These are phyloP conservation scores for Malus orientalis DNA, from an alignment of 306 rosid genomes.

Conservation along the genomic window DNA sequence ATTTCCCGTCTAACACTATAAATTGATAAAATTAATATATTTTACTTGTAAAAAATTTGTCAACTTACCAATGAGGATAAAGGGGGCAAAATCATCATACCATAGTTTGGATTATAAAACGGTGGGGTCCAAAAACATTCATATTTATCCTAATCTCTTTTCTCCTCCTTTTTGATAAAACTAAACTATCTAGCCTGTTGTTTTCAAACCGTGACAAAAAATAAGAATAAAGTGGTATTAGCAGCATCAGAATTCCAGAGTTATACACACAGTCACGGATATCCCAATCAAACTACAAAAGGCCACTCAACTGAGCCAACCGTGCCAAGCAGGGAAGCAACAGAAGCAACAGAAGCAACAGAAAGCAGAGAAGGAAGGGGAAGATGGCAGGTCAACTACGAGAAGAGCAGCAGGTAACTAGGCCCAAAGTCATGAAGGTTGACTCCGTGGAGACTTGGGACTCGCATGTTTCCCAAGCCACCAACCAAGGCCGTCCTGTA, in stretches of 20 bases:
- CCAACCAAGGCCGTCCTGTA: conserved; percentile 52
- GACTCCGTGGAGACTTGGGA: conserved; percentile 78
- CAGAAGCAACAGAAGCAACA: neutral
- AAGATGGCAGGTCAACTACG: conserved; percentile 28
- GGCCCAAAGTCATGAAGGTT: conserved; percentile 48
- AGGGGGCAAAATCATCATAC: too few relatives aligned
- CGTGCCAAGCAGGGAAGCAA: neutral
- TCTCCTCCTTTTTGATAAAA: neutral
- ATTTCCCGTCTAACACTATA: neutral
- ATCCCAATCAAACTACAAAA: neutral
- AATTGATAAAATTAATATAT: neutral
- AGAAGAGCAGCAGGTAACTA: conserved; percentile 18
- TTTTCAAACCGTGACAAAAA: neutral
- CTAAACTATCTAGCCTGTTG: neutral
- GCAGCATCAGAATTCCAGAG: neutral
- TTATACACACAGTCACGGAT: neutral
- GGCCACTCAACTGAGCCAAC: neutral
- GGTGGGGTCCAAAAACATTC: neutral
- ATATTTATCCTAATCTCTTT: neutral
- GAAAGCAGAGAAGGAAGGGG: neutral
- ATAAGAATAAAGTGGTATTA: neutral
- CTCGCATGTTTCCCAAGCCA: conserved; percentile 35
- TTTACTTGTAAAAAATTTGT: too few relatives aligned
- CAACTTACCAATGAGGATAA: neutral
- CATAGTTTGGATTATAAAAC: neutral